Evolutionary conservation across 2,329 filamentous ascomycete genomes (phyloP), one percentile per base, ranked within the genome.

Genomic region (Leptographium radiaticola): DNA sequence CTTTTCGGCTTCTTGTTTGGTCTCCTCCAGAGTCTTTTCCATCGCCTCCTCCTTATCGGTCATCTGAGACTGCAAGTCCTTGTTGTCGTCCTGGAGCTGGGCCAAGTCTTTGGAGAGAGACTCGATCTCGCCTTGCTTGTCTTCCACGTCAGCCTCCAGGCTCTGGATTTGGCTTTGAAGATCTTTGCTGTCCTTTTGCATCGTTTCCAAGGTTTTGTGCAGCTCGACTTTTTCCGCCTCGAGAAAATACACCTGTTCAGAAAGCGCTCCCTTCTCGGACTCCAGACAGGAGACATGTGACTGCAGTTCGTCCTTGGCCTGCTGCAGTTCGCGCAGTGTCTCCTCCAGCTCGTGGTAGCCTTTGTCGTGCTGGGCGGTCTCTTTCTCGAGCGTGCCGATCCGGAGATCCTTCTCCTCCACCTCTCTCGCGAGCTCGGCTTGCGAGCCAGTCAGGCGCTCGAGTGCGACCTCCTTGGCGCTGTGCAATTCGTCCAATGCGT

Each of bases 121-220:
- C 13, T 48, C 51, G 18, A 55, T 31, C 49, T 59, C 48, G 6
- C 39, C 45, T 10, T 51, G 36, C 49, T 53, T 55, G 7, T n/a
- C 33, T 6, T 30, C 10, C 4, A 52, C 10, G 3, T 55, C 51
- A 7, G 47, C 46, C n/a, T 51, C 47, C 10, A 56, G 45, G 13
- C 16, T 8, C 11, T 38, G 36, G 16, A 54, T 34, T 36, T 56
- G 47, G 10, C 18, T 31, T 39, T 57, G 48, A 6, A 53, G 34
- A 1, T 36, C 53, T 20, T 13, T 31, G 20, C 38, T 46, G 36
- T 55, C 43, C 9, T 45, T 44, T 13, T 54, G 46, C 4, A 58
- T 44, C 2, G 20, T 33, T 3, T 43, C 33, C 7, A 52, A 20
- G 13, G 51, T 43, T 13, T 51, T 34, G 13, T 39, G 18, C 25